Percentiles rank a stretch among this genome's conserved stretches.
These are phyloP conservation scores for Nannochloropsis granulata DNA, from an alignment of 108 stramenopile species.

Conservation along the genomic window DNA sequence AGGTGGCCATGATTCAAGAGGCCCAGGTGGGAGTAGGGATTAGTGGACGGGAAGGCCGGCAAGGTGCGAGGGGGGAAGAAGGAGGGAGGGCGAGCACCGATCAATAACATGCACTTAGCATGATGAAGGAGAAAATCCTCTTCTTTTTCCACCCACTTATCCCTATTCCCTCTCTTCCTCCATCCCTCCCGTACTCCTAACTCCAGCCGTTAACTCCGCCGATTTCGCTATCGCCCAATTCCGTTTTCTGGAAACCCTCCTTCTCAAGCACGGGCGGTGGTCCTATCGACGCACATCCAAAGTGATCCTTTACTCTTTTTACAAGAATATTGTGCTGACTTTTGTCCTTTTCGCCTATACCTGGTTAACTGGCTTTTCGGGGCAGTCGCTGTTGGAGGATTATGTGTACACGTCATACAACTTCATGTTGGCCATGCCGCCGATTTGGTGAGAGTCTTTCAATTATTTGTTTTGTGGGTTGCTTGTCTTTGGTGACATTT, in stretches of 20 bases:
- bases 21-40: slow-evolving; percentile 49
- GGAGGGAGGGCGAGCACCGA: neutral
- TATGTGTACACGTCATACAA: slow-evolving; percentile 33
- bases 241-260: slow-evolving; percentile 54
- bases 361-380: slow-evolving; percentile 24
- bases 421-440: slow-evolving; percentile 34
- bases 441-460: neutral
- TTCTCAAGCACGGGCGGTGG: slow-evolving; percentile 93
- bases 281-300: slow-evolving; percentile 74
- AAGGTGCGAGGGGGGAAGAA: neutral
- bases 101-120: neutral
- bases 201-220: slow-evolving; percentile 39
- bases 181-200: too few species aligned
- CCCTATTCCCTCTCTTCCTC: neutral
- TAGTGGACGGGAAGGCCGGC: slow-evolving; percentile 39
- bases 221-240: slow-evolving; percentile 44
- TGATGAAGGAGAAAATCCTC: neutral
- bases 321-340: slow-evolving; percentile 88
- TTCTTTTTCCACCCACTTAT: neutral
- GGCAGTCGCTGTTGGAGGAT: slow-evolving; percentile 32
- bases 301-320: slow-evolving; percentile 84
- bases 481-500: neutral
- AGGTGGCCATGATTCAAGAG: slow-evolving; percentile 43
- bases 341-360: slow-evolving; percentile 50
- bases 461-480: neutral